Evolutionary conservation across 202 grass and related monocot genomes (phyloP), one percentile per base, ranked within the genome.

Genomic region (Panicum hallii): DNA sequence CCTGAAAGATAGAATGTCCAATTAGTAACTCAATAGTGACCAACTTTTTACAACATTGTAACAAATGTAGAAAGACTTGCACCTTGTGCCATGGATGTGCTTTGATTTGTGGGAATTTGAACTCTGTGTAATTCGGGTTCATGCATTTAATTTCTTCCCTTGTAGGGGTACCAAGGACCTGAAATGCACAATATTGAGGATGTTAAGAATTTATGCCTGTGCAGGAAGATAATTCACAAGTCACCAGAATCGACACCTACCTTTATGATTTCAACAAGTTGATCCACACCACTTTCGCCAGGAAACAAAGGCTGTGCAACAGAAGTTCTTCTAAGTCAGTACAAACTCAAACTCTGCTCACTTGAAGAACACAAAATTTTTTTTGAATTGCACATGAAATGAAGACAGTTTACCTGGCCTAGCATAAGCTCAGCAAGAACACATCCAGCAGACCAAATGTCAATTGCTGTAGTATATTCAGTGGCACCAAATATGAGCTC

Each of bases 51-150:
- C 55, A 67, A 40, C 22, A 80, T 28, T 47, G 52, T 73, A 81
- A 72, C 20, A 69, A 65, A 40, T 83, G 69, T 68, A 47, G 54
- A 78, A 80, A 76, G 15, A 48, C 6, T 36, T 49, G 19, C 60
- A 98, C 95, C 95, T 98, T 98, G 79, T 98, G 95, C 95, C 95
- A 98, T 38, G 95, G 95, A 69, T 95, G 95, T 74, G 93, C 95
- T 92, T 98, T 95, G 68, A 98, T 98, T 85, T 98, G 95, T 26
- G 93, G 93, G 63, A 98, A 98, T 52, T 98, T 98, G 41, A 98
- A 98, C 84, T 98, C 93, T 0, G 93, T 95, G 41, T 98, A 98
- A 55, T 98, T 98, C 10, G 96, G 96, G 66, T 98, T 98, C 96
- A 98, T 98, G 88, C 93, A 98, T 90, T 94, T 98, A 78, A 98